Evolutionary conservation across 345 rosid species (phyloP), one percentile per base, ranked within the genome.

Genomic region (Aquilaria yunnanensis): DNA sequence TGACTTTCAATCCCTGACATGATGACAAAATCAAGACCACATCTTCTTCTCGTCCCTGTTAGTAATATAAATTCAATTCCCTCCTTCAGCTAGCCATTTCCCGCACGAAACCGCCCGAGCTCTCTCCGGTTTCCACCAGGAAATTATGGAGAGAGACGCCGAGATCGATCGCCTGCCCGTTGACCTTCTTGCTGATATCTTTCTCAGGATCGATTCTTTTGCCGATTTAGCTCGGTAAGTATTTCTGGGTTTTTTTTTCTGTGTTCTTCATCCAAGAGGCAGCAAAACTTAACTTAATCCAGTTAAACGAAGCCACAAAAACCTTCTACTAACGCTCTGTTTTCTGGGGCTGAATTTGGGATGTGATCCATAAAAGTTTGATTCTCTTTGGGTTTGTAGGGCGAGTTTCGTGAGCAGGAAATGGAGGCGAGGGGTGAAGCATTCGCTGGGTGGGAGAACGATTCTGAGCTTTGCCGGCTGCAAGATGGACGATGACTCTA

Each of bases 351-450:
- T 37, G 0, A 9, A 6, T 10, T 45, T 54, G 30, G 23, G 9
- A 6, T 47, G 32, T 48, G 12, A 32, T 64, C 2, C 8, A 31
- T n/a, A 48, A 13, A 33, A 12, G 33, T 5, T 30, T 51, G 34
- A 23, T 41, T 53, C 56, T 45, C 5, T 45, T 31, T 31, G 57
- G 54, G 12, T 43, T 63, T 46, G 48, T 63, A 92, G 98, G 83
- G 95, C 81, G 54, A 88, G 95, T 68, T 68, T 83, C 12, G 99
- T 86, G 2, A 86, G 99, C 72, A 78, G 78, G 89, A 86, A 81
- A 80, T 94, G 97, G 97, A 90, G 75, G 52, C 67, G 74, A n/a
- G 97, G 80, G 34, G 99, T 88, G 75, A 94, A 86, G 75, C 85
- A 81, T 74, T 89, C 93, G 4, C 51, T 85, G 68, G 95, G 77